Conservation (phyloP, 1,284 basidiomycete species). For the Leucoagaricus sp. region DNA sequence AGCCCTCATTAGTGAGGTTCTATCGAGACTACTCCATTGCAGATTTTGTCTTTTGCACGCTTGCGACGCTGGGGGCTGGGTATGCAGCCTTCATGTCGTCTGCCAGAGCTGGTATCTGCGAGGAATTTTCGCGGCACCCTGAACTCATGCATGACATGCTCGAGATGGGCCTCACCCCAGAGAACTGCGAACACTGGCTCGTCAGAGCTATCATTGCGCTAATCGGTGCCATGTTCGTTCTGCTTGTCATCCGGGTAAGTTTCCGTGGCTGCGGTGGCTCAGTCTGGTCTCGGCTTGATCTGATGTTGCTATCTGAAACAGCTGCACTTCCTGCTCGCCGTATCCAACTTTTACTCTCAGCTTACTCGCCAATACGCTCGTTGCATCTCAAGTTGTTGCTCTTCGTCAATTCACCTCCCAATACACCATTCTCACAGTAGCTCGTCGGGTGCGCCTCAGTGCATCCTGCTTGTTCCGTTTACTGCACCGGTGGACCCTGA, state of each 20-base stretch:
- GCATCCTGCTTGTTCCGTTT: conserved; percentile 26
- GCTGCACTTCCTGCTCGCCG: conserved; percentile 72
- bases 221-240: conserved; percentile 56
- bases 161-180: conserved; percentile 70
- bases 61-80: conserved; percentile 54
- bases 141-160: conserved; percentile 70
- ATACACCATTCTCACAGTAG: conserved; percentile 25
- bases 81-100: conserved; percentile 60
- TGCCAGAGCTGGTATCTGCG: conserved; percentile 63
- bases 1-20: conserved; percentile 30
- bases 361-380: conserved; percentile 41
- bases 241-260: conserved; percentile 66
- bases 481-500: conserved; percentile 10
- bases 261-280: not conserved
- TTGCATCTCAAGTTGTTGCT: conserved; percentile 7
- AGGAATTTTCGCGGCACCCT: conserved; percentile 70
- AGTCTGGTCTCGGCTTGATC: conserved; percentile 6
- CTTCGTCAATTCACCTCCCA: conserved; percentile 11
- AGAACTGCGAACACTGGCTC: conserved; percentile 79
- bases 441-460: conserved; percentile 24
- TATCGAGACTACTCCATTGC: conserved; percentile 70
- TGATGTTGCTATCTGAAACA: conserved; percentile 27
- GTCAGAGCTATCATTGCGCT: conserved; percentile 62
- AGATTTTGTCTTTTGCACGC: conserved; percentile 66
- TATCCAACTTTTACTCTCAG: conserved; percentile 63